A percentile compares a stretch with the other conserved stretches of the same genome.
These are phyloP conservation scores for Pestalotiopsis sp. DNA, from an alignment of 2,329 filamentous ascomycete species.

Conservation along the genomic window DNA sequence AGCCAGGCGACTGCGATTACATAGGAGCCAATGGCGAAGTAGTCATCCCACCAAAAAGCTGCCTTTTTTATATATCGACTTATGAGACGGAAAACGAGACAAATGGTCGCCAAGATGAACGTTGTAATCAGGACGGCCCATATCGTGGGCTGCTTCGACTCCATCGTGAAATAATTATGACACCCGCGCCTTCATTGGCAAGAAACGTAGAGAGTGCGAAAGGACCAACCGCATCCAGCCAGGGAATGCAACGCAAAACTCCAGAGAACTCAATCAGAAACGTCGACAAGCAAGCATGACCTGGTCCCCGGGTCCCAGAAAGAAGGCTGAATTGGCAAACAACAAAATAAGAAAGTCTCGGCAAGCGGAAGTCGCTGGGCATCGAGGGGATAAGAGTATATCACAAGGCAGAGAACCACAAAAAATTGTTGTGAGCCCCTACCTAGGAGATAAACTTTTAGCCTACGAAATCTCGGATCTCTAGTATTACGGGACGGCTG, in stretches of 20 bases:
- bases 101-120: neutral
- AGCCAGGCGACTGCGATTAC: neutral
- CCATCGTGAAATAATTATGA: neutral
- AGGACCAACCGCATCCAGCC: too few relatives aligned
- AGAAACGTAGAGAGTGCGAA: too few relatives aligned
- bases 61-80: constrained; percentile 2
- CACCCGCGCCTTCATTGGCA: too few relatives aligned
- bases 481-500: neutral
- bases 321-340: too few relatives aligned
- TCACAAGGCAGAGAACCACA: too few relatives aligned
- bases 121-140: neutral
- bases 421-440: too few relatives aligned
- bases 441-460: neutral
- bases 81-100: neutral
- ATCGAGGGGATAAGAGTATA: neutral
- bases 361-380: neutral
- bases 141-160: neutral
- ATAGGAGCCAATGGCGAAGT: neutral
- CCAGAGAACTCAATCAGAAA: too few relatives aligned
- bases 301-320: too few relatives aligned
- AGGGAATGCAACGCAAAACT: too few relatives aligned
- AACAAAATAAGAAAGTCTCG: neutral
- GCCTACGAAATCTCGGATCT: neutral
- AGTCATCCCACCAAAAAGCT: constrained; percentile 8
- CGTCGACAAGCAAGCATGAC: too few relatives aligned